These are phyloP conservation scores for Tricholoma bakamatsutake DNA, from an alignment of 768 basidiomycete genomes.

Conservation along the genomic window DNA sequence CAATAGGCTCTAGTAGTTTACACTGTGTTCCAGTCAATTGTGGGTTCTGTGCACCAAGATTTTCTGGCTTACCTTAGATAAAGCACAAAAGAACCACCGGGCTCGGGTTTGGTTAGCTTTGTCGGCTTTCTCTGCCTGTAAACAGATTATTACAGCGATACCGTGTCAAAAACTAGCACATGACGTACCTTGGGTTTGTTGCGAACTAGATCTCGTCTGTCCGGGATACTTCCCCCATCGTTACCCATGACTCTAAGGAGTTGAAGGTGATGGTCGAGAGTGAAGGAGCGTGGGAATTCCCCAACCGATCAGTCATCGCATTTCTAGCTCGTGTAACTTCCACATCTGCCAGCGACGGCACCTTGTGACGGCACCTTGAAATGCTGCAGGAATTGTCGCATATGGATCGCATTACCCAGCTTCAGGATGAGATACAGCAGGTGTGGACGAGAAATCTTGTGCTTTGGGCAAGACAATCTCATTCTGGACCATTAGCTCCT, in stretches of 20 bases:
- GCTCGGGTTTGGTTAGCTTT: conserved; percentile 85
- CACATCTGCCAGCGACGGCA: neutral
- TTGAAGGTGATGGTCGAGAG: neutral
- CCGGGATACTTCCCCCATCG: conserved; percentile 86
- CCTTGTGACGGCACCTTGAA: conserved; percentile 22
- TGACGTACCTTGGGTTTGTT: conserved; percentile 59
- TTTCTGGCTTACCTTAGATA: conserved; percentile 71
- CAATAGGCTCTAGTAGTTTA: conserved; percentile 83
- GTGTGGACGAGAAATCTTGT: conserved; percentile 31
- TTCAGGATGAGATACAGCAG: conserved; percentile 92
- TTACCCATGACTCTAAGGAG: conserved; percentile 56
- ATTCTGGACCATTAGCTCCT: conserved; percentile 49
- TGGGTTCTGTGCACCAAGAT: neutral
- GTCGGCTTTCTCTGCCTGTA: conserved; percentile 79
- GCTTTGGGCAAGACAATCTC: neutral
- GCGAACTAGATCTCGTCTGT: conserved; percentile 72
- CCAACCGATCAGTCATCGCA: neutral
- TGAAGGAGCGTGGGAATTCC: neutral
- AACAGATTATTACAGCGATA: neutral
- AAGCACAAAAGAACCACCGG: conserved; percentile 88
- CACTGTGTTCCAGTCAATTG: conserved; percentile 36
- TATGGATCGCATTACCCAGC: conserved; percentile 95
- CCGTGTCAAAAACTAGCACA: neutral
- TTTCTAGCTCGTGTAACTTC: neutral
- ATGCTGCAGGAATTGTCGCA: conserved; percentile 91